These are phyloP conservation scores for Boletus pseudopeckii DNA, from an alignment of 768 basidiomycete species.

Conservation along the genomic window DNA sequence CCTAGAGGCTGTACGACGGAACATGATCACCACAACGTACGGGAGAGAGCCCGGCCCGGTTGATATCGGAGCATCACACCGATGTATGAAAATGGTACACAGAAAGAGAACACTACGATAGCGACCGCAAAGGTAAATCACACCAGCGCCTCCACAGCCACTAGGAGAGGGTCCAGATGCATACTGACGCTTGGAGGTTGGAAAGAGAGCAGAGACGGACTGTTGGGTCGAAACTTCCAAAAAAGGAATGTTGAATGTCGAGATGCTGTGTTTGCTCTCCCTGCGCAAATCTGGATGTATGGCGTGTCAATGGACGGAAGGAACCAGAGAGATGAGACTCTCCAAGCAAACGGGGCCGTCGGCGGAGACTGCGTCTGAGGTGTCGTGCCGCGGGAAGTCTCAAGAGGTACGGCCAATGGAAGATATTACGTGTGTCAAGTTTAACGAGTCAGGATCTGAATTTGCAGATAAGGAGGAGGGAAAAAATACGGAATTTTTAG, in stretches of 20 bases:
- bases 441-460: slow-evolving; percentile 32
- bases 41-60: slow-evolving; percentile 5
- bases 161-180: slow-evolving; percentile 6
- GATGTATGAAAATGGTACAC: slow-evolving; percentile 1
- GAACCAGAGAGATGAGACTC: slow-evolving; percentile 7
- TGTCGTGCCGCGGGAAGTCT: slow-evolving; percentile 29
- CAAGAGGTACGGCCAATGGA: slow-evolving; percentile 23
- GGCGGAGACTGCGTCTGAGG: slow-evolving; percentile 25
- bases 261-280: not conserved
- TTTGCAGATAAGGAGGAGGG: slow-evolving; percentile 31
- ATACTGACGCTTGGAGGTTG: not conserved
- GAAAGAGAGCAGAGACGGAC: slow-evolving; percentile 12
- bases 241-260: slow-evolving; percentile 29
- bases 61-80: slow-evolving; percentile 4
- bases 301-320: slow-evolving; percentile 9
- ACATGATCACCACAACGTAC: not conserved
- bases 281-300: not conserved
- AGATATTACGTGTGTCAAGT: slow-evolving; percentile 29
- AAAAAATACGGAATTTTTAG: slow-evolving; percentile 34
- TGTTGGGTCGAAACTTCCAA: slow-evolving; percentile 21
- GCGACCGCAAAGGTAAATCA: slow-evolving; percentile 25
- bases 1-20: slow-evolving; percentile 2
- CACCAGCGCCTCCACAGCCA: slow-evolving; percentile 18
- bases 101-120: not conserved
- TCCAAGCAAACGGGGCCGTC: slow-evolving; percentile 26